Evolutionary conservation across 306 rosid genomes (phyloP).

Genomic region (Cajanus cajan): DNA sequence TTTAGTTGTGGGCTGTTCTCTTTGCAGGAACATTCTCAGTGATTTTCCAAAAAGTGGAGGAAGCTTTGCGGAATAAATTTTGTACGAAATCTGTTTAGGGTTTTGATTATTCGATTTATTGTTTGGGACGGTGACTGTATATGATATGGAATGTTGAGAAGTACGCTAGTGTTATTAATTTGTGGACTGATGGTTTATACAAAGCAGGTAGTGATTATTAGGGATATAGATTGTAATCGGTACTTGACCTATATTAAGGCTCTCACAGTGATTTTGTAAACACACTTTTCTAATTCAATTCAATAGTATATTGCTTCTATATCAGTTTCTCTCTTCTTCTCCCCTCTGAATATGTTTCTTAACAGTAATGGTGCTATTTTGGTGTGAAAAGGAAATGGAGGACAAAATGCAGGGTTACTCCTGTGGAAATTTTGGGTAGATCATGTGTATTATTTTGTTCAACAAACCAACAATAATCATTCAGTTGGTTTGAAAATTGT

Average conservation of each 20-base stretch:
- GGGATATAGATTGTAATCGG: too few relatives aligned
- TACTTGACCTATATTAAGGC: too few relatives aligned
- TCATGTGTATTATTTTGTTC: neutral
- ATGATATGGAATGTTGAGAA: neutral
- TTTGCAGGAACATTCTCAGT: conserved; percentile 62
- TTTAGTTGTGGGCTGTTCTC: conserved; percentile 3
- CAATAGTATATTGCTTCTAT: too few relatives aligned
- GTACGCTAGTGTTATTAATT: neutral
- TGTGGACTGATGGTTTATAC: neutral
- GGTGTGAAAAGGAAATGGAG: conserved; percentile 9
- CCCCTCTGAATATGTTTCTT: too few relatives aligned
- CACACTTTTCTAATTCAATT: too few relatives aligned
- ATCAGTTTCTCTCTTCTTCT: too few relatives aligned
- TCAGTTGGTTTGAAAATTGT: conserved; percentile 2
- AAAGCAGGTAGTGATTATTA: neutral
- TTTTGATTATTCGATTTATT: conserved; percentile 17
- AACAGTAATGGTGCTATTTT: neutral
- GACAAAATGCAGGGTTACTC: neutral
- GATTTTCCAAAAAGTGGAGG: conserved; percentile 62
- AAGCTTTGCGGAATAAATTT: conserved; percentile 51
- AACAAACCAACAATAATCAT: neutral
- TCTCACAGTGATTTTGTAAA: too few relatives aligned
- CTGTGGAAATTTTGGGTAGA: neutral
- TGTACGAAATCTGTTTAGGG: conserved; percentile 34
- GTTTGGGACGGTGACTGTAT: conserved; percentile 5